A percentile compares a stretch with the other conserved stretches of the same genome.
These are phyloP conservation scores for Collybiopsis luxurians DNA, from an alignment of 768 basidiomycete genomes.

Conservation along the genomic window DNA sequence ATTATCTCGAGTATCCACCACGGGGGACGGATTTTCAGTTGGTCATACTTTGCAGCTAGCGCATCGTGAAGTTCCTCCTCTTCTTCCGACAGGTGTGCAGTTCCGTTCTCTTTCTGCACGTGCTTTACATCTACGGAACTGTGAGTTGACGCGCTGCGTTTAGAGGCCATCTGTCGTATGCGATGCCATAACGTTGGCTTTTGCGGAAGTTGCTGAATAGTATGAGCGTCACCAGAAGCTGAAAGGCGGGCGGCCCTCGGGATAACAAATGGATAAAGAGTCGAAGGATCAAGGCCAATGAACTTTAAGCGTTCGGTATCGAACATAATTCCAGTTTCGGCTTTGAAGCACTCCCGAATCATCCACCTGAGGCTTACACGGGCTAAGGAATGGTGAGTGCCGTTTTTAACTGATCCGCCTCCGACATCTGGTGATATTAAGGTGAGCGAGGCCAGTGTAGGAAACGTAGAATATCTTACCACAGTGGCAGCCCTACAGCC, in stretches of 20 bases:
- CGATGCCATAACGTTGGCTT: neutral
- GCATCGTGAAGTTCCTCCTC: constrained; percentile 64
- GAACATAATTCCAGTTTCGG: constrained; percentile 59
- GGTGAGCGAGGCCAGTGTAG: neutral
- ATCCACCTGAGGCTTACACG: constrained; percentile 64
- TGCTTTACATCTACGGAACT: too few species aligned
- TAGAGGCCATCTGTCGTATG: too few species aligned
- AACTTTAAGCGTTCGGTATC: constrained; percentile 36
- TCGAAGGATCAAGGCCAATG: constrained; percentile 45
- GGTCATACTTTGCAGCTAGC: constrained; percentile 55
- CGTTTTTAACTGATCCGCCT: constrained; percentile 50
- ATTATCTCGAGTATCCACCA: constrained; percentile 76
- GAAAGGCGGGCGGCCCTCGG: constrained; percentile 34
- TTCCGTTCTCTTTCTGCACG: too few species aligned
- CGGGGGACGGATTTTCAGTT: constrained; percentile 37
- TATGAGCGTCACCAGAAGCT: constrained; percentile 12
- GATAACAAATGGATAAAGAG: constrained; percentile 40
- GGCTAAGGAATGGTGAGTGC: constrained; percentile 33
- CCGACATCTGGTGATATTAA: constrained; percentile 44
- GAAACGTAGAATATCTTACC: constrained; percentile 14
- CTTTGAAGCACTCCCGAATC: constrained; percentile 63
- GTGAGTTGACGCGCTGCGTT: too few species aligned
- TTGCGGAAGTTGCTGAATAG: constrained; percentile 19
- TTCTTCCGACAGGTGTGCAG: constrained; percentile 55
- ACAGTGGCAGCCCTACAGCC: constrained; percentile 23